Evolutionary conservation across 2,329 filamentous ascomycete species (phyloP), one percentile per base, ranked within the genome.

Genomic region (Dactylellina sp.): DNA sequence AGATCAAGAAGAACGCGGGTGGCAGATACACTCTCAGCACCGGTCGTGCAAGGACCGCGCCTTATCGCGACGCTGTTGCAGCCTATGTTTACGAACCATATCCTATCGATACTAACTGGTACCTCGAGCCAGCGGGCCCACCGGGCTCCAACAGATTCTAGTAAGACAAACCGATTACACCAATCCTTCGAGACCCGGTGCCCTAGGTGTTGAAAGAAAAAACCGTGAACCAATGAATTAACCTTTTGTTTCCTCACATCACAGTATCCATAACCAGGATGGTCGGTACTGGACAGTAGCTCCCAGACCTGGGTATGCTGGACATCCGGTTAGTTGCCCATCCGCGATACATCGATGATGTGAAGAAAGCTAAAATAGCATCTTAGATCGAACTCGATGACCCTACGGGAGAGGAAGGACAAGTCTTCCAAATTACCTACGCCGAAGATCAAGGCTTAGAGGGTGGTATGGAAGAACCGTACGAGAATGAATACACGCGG

Each of bases 201-300:
- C n/a, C n/a, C n/a, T n/a, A n/a, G n/a, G n/a, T n/a, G n/a, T n/a
- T n/a, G n/a, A n/a, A n/a, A n/a, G n/a, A n/a, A n/a, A n/a, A n/a
- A n/a, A n/a, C n/a, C n/a, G n/a, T n/a, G n/a, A n/a, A n/a, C n/a
- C n/a, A n/a, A n/a, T n/a, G n/a, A n/a, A n/a, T n/a, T n/a, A n/a
- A n/a, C n/a, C n/a, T n/a, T n/a, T n/a, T n/a, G n/a, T n/a, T n/a
- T n/a, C n/a, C n/a, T n/a, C n/a, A n/a, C n/a, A n/a, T n/a, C n/a
- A 20, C 49, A 60, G 56, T 12, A 60, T 60, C 37, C 56, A 42
- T n/a, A 60, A 42, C 6, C 12, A 16, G 4, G 40, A 60, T 14
- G 24, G 18, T 9, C 32, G 44, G 16, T 60, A 49, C 12, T 60
- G 42, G 56, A 60, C 40, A 7, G 2, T 60, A 3, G 42, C 20